These are phyloP conservation scores for Clonostachys solani DNA, from an alignment of 2,329 filamentous ascomycete species.

Conservation along the genomic window DNA sequence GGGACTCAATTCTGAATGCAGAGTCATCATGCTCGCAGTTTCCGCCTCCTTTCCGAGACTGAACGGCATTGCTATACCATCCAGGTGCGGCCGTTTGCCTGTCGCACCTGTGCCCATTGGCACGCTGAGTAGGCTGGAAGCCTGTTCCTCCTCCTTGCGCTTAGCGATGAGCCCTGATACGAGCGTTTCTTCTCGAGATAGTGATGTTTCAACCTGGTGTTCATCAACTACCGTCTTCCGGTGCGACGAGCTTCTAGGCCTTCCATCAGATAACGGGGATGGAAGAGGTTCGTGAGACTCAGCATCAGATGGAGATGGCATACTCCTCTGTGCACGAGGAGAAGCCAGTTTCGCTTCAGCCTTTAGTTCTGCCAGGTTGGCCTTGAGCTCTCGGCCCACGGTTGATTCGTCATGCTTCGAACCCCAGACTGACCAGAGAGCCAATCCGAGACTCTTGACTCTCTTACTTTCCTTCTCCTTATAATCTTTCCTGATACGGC, in stretches of 20 bases:
- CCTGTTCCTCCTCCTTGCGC: constrained; percentile 27
- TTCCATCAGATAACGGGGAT: constrained; percentile 9
- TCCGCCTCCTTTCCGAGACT: constrained; percentile 59
- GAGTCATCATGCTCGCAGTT: constrained; percentile 67
- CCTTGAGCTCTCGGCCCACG: constrained; percentile 53
- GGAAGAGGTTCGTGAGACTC: constrained; percentile 26
- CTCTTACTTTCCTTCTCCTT: constrained; percentile 38
- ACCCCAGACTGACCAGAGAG: constrained; percentile 83
- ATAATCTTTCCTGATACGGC: constrained; percentile 50
- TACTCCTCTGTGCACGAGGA: constrained; percentile 34
- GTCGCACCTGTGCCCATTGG: constrained; percentile 42
- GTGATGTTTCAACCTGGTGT: constrained; percentile 34
- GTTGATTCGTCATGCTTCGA: constrained; percentile 82
- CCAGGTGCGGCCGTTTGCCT: constrained; percentile 62
- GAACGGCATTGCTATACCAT: constrained; percentile 70
- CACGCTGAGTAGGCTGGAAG: constrained; percentile 29
- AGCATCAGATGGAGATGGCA: constrained; percentile 33
- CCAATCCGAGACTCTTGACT: constrained; percentile 69
- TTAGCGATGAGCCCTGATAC: constrained; percentile 37
- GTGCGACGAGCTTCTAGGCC: constrained; percentile 35
- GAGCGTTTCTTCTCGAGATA: constrained; percentile 30
- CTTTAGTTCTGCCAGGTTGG: constrained; percentile 38
- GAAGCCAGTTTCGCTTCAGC: constrained; percentile 22
- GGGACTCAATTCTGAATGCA: constrained; percentile 37
- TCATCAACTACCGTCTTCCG: constrained; percentile 43